Percentiles rank a stretch among this genome's conserved stretches.
These are phyloP conservation scores for Poa pratensis DNA, from an alignment of 176 grass and related monocot species.

Conservation along the genomic window DNA sequence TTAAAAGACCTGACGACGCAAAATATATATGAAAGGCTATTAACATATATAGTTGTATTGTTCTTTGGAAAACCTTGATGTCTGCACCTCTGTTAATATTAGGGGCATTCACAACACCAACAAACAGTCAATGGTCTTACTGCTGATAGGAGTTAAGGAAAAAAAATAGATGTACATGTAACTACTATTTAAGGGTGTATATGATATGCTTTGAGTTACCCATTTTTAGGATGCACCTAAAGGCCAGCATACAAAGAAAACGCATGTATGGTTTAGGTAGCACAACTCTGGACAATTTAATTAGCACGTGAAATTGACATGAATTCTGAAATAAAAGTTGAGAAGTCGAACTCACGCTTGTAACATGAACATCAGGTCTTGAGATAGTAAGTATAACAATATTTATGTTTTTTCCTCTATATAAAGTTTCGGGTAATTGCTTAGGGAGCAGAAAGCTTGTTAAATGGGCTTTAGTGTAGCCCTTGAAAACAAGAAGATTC, in stretches of 20 bases:
- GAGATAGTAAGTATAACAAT: slow-evolving; percentile 68
- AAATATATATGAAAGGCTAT: not conserved
- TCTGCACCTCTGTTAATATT: not conserved
- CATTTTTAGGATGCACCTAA: slow-evolving; percentile 64
- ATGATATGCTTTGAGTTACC: slow-evolving; percentile 42
- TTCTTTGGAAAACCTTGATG: not conserved
- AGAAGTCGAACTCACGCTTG: slow-evolving; percentile 81
- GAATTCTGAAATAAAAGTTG: slow-evolving; percentile 73
- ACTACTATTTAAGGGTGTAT: slow-evolving; percentile 9
- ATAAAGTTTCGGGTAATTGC: slow-evolving; percentile 79
- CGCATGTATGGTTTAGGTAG: slow-evolving; percentile 63
- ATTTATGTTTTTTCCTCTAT: slow-evolving; percentile 36
- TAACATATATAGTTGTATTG: not conserved
- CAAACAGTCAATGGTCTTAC: not conserved
- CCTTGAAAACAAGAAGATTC: too few relatives aligned
- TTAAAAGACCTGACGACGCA: slow-evolving; percentile 56
- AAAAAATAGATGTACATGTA: not conserved
- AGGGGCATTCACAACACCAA: not conserved
- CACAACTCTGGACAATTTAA: too few relatives aligned
- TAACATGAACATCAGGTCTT: slow-evolving; percentile 68
- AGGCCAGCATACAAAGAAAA: slow-evolving; percentile 64
- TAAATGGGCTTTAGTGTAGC: too few relatives aligned
- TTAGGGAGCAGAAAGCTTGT: slow-evolving; percentile 64
- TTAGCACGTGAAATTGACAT: slow-evolving; percentile 71
- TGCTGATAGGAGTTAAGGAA: not conserved